Percentiles rank a stretch among this genome's conserved stretches.
These are phyloP conservation scores for Cyclotella baltica DNA, from an alignment of 108 stramenopile species.

Conservation along the genomic window DNA sequence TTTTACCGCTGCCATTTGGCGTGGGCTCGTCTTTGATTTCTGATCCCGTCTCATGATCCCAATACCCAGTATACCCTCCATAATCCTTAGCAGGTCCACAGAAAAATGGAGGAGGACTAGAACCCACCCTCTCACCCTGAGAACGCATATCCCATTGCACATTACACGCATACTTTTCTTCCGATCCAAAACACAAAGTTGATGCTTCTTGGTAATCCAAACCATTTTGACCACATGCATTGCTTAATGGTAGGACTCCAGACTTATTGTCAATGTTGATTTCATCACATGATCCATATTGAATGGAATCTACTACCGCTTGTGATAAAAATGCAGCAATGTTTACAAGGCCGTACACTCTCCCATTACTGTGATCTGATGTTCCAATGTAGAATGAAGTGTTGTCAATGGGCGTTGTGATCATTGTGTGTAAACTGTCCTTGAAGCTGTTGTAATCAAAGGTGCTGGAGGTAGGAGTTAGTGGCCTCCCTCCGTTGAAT, in stretches of 20 bases:
- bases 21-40: conserved; percentile 15
- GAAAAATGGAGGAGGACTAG: conserved; percentile 23
- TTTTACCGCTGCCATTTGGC: conserved; percentile 20
- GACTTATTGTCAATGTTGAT: conserved; percentile 22
- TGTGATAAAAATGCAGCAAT: conserved; percentile 47
- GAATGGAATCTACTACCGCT: conserved; percentile 35
- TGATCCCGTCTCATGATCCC: conserved; percentile 20
- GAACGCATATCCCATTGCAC: conserved; percentile 33
- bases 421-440: conserved; percentile 36
- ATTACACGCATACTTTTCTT: conserved; percentile 31
- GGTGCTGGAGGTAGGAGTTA: neutral
- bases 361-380: conserved; percentile 9
- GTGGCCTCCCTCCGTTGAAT: conserved; percentile 8
- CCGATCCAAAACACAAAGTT: neutral
- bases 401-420: conserved; percentile 18
- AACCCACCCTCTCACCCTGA: neutral
- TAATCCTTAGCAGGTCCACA: conserved; percentile 32
- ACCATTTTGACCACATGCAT: conserved; percentile 50
- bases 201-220: conserved; percentile 29
- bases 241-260: conserved; percentile 21
- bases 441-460: conserved; percentile 35
- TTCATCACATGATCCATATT: conserved; percentile 43
- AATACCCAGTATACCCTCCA: conserved; percentile 26
- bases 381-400: conserved; percentile 38
- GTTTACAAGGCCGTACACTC: conserved; percentile 40